Evolutionary conservation across 495 filamentous ascomycete genomes (phyloP).

Genomic region (Aspergillus mulundensis): DNA sequence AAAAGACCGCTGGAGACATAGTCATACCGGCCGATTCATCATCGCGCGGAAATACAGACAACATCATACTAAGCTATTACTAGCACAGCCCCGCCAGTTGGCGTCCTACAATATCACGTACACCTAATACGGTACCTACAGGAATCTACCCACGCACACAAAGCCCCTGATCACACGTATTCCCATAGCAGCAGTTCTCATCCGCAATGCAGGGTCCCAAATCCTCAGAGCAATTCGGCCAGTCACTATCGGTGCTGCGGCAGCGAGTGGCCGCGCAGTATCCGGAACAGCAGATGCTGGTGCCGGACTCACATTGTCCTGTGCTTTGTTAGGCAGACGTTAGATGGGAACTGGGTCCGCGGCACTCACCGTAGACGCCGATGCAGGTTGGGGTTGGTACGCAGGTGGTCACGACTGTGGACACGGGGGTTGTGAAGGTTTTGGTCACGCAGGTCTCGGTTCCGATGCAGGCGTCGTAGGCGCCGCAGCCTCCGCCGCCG

Average conservation of each 20-base stretch:
- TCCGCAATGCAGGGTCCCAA: slow-evolving; percentile 20
- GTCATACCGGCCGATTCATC: too few relatives aligned
- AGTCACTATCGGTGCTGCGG: slow-evolving; percentile 24
- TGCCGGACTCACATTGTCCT: slow-evolving; percentile 17
- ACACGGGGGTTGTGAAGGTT: slow-evolving; percentile 23
- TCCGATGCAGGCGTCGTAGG: slow-evolving; percentile 25
- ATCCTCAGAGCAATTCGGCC: slow-evolving; percentile 27
- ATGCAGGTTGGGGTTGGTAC: slow-evolving; percentile 31
- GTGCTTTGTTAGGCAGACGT: not conserved
- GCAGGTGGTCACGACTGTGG: slow-evolving; percentile 31
- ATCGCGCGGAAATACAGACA: too few relatives aligned
- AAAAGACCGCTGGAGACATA: too few relatives aligned
- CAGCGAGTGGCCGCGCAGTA: slow-evolving; percentile 30
- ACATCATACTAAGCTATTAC: too few relatives aligned
- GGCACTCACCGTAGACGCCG: slow-evolving; percentile 27
- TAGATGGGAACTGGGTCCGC: not conserved
- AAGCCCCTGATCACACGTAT: slow-evolving; percentile 22
- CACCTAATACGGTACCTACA: not conserved
- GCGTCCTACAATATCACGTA: too few relatives aligned
- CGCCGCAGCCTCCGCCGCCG: slow-evolving; percentile 18
- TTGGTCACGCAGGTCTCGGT: slow-evolving; percentile 32
- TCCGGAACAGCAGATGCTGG: slow-evolving; percentile 22
- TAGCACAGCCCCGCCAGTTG: too few relatives aligned
- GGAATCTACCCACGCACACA: slow-evolving; percentile 3
- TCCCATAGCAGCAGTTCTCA: slow-evolving; percentile 27